phyloP scores from a whole-genome alignment of 208 protist species.

The Leishmania gerbilli region DNA sequence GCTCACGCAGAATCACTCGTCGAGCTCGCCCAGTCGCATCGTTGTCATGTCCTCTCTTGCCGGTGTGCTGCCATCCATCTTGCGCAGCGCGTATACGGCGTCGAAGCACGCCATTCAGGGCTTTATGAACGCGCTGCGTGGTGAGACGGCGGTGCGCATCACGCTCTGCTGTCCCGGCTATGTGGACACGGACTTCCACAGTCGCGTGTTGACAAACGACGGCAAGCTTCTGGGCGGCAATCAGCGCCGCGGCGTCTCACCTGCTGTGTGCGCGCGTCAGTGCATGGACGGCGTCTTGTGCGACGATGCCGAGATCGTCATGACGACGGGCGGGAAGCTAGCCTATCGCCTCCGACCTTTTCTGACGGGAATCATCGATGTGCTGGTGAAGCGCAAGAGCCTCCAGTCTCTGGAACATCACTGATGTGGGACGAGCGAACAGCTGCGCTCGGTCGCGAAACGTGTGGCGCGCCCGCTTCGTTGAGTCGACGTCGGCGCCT shows the following conservation, averaged over 20 bases:
- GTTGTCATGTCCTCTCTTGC: slow-evolving; percentile 83
- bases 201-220: slow-evolving; percentile 45
- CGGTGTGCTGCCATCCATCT: slow-evolving; percentile 72
- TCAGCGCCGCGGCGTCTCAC: slow-evolving; percentile 62
- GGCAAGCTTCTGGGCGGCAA: slow-evolving; percentile 38
- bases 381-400: slow-evolving; percentile 71
- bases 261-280: slow-evolving; percentile 46
- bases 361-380: slow-evolving; percentile 66
- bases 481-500: neutral
- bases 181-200: slow-evolving; percentile 87
- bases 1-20: slow-evolving; percentile 42
- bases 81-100: slow-evolving; percentile 78
- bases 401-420: slow-evolving; percentile 62
- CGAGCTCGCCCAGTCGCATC: slow-evolving; percentile 50
- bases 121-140: slow-evolving; percentile 86
- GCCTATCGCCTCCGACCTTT: slow-evolving; percentile 80
- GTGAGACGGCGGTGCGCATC: slow-evolving; percentile 70
- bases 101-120: slow-evolving; percentile 90
- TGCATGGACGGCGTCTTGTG: slow-evolving; percentile 62
- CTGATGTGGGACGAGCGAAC: neutral
- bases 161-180: slow-evolving; percentile 86
- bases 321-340: slow-evolving; percentile 65
- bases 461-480: neutral
- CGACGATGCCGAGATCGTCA: slow-evolving; percentile 74
- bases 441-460: neutral